Conservation (phyloP, 768 basidiomycete species). For the Pulveroboletus sp. region DNA sequence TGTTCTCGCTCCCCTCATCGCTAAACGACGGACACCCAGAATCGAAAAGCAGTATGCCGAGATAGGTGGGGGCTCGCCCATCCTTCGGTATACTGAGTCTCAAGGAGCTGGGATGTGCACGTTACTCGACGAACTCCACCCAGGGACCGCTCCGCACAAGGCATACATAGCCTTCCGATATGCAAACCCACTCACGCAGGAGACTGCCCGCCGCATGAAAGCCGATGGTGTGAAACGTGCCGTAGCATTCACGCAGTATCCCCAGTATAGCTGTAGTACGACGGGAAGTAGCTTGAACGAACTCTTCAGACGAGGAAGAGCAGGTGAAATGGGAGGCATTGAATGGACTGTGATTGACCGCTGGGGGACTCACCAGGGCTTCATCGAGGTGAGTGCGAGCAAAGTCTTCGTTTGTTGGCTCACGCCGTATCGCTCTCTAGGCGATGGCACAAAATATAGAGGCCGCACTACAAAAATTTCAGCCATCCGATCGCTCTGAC, state of each 20-base stretch:
- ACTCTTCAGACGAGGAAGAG: constrained; percentile 62
- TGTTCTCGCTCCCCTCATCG: constrained; percentile 82
- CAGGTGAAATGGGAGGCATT: constrained; percentile 60
- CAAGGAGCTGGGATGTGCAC: constrained; percentile 90
- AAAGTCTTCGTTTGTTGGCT: neutral
- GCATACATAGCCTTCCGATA: constrained; percentile 95
- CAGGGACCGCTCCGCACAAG: constrained; percentile 91
- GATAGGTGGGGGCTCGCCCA: constrained; percentile 97
- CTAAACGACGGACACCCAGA: constrained; percentile 80
- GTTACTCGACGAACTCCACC: constrained; percentile 91
- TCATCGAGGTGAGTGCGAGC: constrained; percentile 72
- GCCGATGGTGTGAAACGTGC: constrained; percentile 89
- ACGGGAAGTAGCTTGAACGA: constrained; percentile 98
- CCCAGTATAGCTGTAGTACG: constrained; percentile 97
- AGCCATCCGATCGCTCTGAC: constrained; percentile 62
- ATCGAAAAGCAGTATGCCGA: constrained; percentile 93
- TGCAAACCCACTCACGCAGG: constrained; percentile 81
- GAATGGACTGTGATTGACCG: constrained; percentile 98
- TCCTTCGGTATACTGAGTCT: constrained; percentile 79
- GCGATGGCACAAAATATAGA: constrained; percentile 89
- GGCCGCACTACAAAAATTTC: constrained; percentile 73
- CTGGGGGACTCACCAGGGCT: constrained; percentile 94
- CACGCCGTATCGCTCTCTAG: constrained; percentile 36
- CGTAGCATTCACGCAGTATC: constrained; percentile 96
- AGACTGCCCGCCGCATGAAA: constrained; percentile 78